These are phyloP conservation scores for Dothistroma pini DNA, from an alignment of 2,329 filamentous ascomycete species.

Conservation along the genomic window DNA sequence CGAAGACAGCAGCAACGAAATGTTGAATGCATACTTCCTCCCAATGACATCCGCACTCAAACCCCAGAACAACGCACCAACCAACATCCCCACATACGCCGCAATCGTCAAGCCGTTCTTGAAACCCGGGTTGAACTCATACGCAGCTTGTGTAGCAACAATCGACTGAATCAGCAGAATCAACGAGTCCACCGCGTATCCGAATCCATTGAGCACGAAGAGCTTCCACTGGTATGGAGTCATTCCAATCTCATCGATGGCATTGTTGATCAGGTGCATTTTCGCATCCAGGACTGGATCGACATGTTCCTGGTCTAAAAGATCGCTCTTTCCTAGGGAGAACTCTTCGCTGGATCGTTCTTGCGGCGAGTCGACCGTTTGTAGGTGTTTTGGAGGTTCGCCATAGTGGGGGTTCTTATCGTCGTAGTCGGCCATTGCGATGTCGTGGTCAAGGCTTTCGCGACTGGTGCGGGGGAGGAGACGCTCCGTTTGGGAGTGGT, in stretches of 20 bases:
- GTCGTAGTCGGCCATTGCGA: conserved; percentile 19
- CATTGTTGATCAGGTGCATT: conserved; percentile 67
- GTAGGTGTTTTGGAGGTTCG: conserved; percentile 10
- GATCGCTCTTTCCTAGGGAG: conserved; percentile 43
- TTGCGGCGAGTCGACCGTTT: conserved; percentile 11
- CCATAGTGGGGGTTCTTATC: conserved; percentile 11
- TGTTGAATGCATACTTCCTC: conserved; percentile 65
- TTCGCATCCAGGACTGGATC: conserved; percentile 63
- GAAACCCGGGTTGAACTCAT: conserved; percentile 57
- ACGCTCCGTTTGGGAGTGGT: conserved; percentile 3
- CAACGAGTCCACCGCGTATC: conserved; percentile 57
- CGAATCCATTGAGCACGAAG: conserved; percentile 60
- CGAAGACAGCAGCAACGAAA: conserved; percentile 60
- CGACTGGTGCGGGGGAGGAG: conserved; percentile 3
- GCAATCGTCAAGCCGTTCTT: conserved; percentile 56
- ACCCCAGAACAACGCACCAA: conserved; percentile 65
- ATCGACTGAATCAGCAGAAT: conserved; percentile 61
- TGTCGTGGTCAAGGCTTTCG: not conserved
- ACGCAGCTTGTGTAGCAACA: conserved; percentile 55
- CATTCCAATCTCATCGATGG: conserved; percentile 54
- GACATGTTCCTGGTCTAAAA: conserved; percentile 55
- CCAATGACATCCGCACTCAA: conserved; percentile 65
- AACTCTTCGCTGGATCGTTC: conserved; percentile 17
- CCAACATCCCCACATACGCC: conserved; percentile 54
- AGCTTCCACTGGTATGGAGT: conserved; percentile 55